These are phyloP conservation scores for Rhizopus stolonifer DNA, from an alignment of 371 early-diverging fungal genomes.

Conservation along the genomic window DNA sequence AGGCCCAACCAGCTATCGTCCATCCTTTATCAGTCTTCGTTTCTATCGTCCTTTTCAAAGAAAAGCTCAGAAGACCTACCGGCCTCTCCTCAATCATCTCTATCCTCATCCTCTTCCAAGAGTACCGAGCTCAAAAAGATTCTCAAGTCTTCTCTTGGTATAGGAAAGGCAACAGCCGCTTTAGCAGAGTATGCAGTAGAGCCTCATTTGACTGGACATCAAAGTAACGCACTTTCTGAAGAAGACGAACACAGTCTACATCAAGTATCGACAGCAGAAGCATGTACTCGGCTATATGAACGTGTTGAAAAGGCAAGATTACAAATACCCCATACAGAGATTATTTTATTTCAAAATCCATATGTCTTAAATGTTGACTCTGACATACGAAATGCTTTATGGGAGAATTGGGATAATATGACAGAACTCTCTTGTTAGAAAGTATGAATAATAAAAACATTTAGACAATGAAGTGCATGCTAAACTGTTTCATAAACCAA, in stretches of 20 bases:
- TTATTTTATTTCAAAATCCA: conserved; percentile 35
- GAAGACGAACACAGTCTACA: background rate
- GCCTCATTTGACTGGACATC: conserved; percentile 21
- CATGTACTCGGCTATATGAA: conserved; percentile 20
- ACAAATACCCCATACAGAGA: conserved; percentile 25
- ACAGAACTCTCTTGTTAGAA: no score
- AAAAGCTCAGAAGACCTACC: background rate
- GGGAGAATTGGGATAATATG: conserved; percentile 31
- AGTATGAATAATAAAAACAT: no score
- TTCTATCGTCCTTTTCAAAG: background rate
- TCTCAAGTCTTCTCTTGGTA: conserved; percentile 7
- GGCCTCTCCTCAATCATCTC: background rate
- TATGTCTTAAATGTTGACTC: conserved; percentile 24
- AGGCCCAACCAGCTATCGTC: no score
- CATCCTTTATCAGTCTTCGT: background rate
- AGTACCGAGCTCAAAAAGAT: no score
- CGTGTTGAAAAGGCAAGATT: conserved; percentile 29
- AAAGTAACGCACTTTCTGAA: background rate
- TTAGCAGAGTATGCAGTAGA: conserved; percentile 19
- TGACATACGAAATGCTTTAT: conserved; percentile 32
- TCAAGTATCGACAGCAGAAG: conserved; percentile 5
- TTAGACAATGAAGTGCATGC: no score
- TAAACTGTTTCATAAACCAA: no score
- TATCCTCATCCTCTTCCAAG: background rate
- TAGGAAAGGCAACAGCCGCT: conserved; percentile 16